Base-by-base conservation (phyloP, 768 basidiomycete genomes). In the Tulasnella sp. region DNA sequence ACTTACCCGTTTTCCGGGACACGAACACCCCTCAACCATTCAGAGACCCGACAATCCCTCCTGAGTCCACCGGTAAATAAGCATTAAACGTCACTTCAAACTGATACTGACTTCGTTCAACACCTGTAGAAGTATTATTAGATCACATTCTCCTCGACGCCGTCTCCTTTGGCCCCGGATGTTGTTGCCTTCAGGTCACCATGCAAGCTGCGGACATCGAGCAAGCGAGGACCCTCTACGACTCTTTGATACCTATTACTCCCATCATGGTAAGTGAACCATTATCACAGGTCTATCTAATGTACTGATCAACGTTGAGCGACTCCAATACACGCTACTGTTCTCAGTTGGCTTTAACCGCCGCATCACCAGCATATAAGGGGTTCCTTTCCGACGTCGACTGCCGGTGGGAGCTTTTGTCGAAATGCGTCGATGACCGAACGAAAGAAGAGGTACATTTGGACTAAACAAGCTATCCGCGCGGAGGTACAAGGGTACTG, bases 161-260 rank as follows among this genome's bases (percentile, higher is more conserved):
- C 11, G 98, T 98, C 96, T 97, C 96, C 40, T 99, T 99, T 85
- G 97, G 97, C 72, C 98, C 98, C 97, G 97, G 97, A 9, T 98
- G 97, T 83, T 97, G 96, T 84, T 99, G 97, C 86, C 89, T 99
- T 74, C 97, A 99, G 84, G 89, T 99, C 81, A 99, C 97, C 20
- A 98, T 99, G 87, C 97, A 99, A 86, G 93, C 96, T 3, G 97
- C 95, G 86, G 96, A 96, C 87, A 92, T 99, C 44, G 89, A 90
- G 44, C 96, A 99, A 85, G 96, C 97, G 14, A 89, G 96, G 84
- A 89, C 94, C 79, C 91, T 98, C 87, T 99, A 99, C 85, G 97
- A 99, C 85, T 95, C 94, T 28, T 88, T 99, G 76, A 92, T 97
- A 34, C 97, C 97, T 18, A 88, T 99, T 41, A 95, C 95, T 2